Evolutionary conservation across 108 stramenopile genomes (phyloP).

Genomic region (Parietichytrium sp.): DNA sequence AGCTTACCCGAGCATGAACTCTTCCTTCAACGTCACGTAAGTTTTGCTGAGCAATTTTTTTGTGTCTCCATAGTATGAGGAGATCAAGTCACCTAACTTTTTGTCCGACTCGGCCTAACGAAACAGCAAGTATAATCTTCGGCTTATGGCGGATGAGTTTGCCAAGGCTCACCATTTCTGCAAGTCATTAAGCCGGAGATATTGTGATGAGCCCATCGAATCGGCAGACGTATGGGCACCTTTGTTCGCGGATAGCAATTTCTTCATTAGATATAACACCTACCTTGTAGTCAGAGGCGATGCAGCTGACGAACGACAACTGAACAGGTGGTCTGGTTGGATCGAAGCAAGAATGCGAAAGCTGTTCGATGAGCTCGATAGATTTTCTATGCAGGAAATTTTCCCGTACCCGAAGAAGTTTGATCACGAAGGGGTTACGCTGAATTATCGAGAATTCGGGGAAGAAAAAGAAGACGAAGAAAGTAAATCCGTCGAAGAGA

Average conservation of each 20-base stretch:
- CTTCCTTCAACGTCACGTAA: slow-evolving; percentile 89
- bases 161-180: slow-evolving; percentile 71
- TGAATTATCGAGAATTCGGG: not conserved
- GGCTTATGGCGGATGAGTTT: slow-evolving; percentile 77
- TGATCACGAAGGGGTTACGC: not conserved
- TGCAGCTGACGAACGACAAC: slow-evolving; percentile 45
- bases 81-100: not conserved
- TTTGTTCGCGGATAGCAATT: slow-evolving; percentile 87
- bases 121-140: not conserved
- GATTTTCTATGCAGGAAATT: slow-evolving; percentile 74
- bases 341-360: slow-evolving; percentile 85
- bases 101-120: not conserved
- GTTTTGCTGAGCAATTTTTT: slow-evolving; percentile 58
- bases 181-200: not conserved
- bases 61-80: slow-evolving; percentile 38
- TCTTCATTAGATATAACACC: slow-evolving; percentile 87
- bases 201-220: slow-evolving; percentile 51
- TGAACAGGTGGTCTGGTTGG: slow-evolving; percentile 83
- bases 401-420: slow-evolving; percentile 86
- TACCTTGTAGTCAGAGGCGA: slow-evolving; percentile 89
- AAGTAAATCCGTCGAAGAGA: not conserved
- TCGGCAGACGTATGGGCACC: slow-evolving; percentile 65
- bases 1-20: slow-evolving; percentile 92
- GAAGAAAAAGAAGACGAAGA: not conserved
- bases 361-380: slow-evolving; percentile 74